Base-by-base conservation (phyloP, 176 grass and related monocot species). In the Carex scoparia region DNA sequence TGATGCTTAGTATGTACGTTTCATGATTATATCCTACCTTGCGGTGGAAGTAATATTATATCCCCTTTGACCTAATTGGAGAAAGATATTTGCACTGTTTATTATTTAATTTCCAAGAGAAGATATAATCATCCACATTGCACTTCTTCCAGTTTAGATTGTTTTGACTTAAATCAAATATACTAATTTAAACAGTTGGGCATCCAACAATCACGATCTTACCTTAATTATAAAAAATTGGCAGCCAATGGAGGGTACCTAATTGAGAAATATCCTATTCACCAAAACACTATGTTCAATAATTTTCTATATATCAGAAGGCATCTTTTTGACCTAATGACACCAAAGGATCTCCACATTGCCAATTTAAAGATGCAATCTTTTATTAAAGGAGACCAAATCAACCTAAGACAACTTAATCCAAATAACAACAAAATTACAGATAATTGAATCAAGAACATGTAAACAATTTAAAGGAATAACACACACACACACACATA, bases 361-460 rank as follows among this genome's bases (percentile, higher is more conserved):
- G 85, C n/a, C 51, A 64, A 49, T 87, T 61, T 40, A 60, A 30
- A 82, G 58, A 85, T 66, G 30, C 28, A 88, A 35, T 90, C 40
- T 79, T 64, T 35, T 18, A 58, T 61, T 42, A 81, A 1, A 31
- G 68, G 84, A 56, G 59, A 65, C 84, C 84, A 54, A 88, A 63
- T 80, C 14, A 67, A 90, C 85, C 77, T 86, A 66, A 88, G 54
- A 66, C 7, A 40, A 88, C 85, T 78, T 84, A 82, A 84, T 79
- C 75, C 18, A 79, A 65, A 5, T 28, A 46, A 68, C 11, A 82
- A 88, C 49, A 64, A 4, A 55, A 90, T 79, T 81, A 62, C 33
- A 83, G 11, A 83, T 67, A 67, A 69, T 53, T 83, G 10, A 86
- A 86, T 53, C 66, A 63, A 31, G 68, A 42, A 72, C 71, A 68